Conservation (phyloP, 306 rosid species). For the Dalbergia oliveri region DNA sequence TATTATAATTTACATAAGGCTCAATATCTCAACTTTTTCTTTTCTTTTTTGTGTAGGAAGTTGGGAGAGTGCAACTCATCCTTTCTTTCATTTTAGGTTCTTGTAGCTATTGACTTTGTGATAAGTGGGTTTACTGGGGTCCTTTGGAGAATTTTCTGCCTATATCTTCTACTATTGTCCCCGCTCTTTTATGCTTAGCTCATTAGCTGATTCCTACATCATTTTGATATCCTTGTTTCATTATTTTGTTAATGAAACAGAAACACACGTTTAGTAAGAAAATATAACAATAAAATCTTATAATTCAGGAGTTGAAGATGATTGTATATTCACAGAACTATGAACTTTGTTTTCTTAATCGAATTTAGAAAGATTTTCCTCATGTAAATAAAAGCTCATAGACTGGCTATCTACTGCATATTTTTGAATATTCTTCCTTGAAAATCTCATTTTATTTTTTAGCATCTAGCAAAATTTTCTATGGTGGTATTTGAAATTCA, state of each 20-base stretch:
- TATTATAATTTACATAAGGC: conserved; percentile 8
- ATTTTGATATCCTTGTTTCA: background rate
- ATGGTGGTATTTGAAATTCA: too few species aligned
- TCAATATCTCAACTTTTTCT: conserved; percentile 20
- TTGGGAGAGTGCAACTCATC: background rate
- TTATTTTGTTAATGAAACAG: background rate
- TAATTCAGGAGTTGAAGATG: background rate
- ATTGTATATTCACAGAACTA: conserved; percentile 18
- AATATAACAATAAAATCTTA: background rate
- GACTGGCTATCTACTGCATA: too few species aligned
- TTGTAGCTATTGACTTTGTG: too few species aligned
- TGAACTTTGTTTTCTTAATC: background rate
- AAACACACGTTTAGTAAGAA: background rate
- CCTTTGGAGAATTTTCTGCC: conserved; percentile 12
- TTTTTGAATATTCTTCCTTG: too few species aligned
- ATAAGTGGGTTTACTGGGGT: conserved; percentile 5
- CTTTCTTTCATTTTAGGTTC: background rate
- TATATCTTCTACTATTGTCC: background rate
- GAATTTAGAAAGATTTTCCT: too few species aligned
- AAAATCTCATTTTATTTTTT: too few species aligned
- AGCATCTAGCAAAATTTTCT: too few species aligned
- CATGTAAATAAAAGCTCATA: too few species aligned
- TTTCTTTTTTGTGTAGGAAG: conserved; percentile 28
- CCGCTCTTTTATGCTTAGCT: too few species aligned
- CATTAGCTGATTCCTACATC: background rate